Evolutionary conservation across 768 basidiomycete species (phyloP), one percentile per base, ranked within the genome.

Genomic region (Leccinum subtestaceum): DNA sequence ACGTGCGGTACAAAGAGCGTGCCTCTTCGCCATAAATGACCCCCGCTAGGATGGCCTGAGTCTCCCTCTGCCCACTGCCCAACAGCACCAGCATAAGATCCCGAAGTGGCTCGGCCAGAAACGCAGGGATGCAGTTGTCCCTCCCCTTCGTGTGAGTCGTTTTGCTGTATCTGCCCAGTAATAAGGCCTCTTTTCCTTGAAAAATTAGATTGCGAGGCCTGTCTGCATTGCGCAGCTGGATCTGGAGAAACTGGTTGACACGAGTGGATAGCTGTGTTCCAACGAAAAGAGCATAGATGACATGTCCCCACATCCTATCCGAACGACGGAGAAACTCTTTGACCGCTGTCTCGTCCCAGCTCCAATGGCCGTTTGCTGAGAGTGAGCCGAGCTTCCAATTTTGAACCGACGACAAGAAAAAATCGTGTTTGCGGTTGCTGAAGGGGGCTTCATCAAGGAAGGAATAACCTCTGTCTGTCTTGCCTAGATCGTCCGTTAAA

Each of bases 91-190:
- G 11, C 5, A 63, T 3, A 0, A 54, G 23, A 2, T 63, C 55
- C 0, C 1, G 0, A 0, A 63, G 56, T 0, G 59, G 17, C 0
- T 40, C 23, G 0, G 55, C 23, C 6, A 60, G 10, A n/a, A 63
- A 57, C 0, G 59, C 52, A 5, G 59, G 62, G 5, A 34, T 52
- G 29, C 62, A 63, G 7, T 1, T 2, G 1, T 63, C 53, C 27
- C 1, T 27, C 1, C 55, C 59, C 19, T 29, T 60, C 7, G 2
- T 0, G 11, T 57, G 57, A 0, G 49, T 57, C 0, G 56, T 57
- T 40, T 63, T 63, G 59, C 62, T 60, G 10, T 60, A 63, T 17
- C 62, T 56, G 1, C 1, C n/a, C 0, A 63, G 21, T 0, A 32
- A 12, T 1, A 62, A 2, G 1, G 52, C 31, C 2, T 63, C 62